Conservation (phyloP, 1,284 basidiomycete species). For the Pseudozyma sp. region DNA sequence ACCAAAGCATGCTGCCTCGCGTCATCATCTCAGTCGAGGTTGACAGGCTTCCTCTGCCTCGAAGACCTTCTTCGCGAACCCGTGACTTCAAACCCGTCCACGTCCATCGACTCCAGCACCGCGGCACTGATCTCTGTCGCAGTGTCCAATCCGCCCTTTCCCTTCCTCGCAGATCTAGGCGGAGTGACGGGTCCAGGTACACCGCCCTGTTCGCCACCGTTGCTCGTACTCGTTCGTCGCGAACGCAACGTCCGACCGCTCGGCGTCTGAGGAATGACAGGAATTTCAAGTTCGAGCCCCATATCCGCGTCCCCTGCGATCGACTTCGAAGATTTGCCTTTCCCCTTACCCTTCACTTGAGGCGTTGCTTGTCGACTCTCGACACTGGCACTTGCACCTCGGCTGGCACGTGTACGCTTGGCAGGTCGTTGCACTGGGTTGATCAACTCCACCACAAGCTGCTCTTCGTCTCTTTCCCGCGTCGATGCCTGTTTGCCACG, state of each 20-base stretch:
- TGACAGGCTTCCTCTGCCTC: constrained; percentile 32
- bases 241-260: constrained; percentile 19
- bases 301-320: background rate
- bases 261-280: constrained; percentile 10
- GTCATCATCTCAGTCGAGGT: constrained; percentile 21
- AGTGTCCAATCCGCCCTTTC: background rate
- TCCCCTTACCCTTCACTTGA: constrained; percentile 2
- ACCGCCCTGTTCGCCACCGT: background rate
- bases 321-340: constrained; percentile 3
- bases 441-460: constrained; percentile 20
- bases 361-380: background rate
- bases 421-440: constrained; percentile 1
- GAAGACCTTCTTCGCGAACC: constrained; percentile 23
- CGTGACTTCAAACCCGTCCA: constrained; percentile 31
- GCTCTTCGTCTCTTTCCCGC: constrained; percentile 25
- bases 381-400: background rate
- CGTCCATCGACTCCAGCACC: constrained; percentile 15
- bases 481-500: background rate
- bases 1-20: no score
- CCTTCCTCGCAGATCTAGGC: constrained; percentile 13
- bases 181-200: constrained; percentile 18
- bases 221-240: constrained; percentile 11
- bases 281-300: background rate
- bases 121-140: background rate
- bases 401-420: constrained; percentile 17